Percentiles rank a stretch among this genome's conserved stretches.
Conservation (phyloP, 768 basidiomycete species). For the Tricholoma terreum region DNA sequence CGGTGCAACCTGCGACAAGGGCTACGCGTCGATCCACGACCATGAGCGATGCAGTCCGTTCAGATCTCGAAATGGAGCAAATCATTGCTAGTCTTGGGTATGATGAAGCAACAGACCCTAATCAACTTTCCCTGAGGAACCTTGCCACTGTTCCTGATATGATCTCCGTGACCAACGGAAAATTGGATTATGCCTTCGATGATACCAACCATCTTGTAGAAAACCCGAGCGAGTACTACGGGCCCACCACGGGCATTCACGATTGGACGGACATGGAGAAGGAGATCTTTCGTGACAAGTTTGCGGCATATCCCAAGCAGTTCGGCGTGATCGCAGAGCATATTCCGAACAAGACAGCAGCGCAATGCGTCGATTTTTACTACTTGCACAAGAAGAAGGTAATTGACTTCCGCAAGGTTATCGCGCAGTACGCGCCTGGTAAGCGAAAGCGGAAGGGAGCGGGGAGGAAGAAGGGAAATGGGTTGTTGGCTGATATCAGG, state of each 20-base stretch:
- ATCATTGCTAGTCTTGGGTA: constrained; percentile 92
- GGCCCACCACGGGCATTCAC: constrained; percentile 65
- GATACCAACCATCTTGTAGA: constrained; percentile 82
- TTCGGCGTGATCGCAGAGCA: constrained; percentile 88
- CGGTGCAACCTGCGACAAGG: constrained; percentile 42
- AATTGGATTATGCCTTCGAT: constrained; percentile 65
- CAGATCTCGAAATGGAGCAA: constrained; percentile 96
- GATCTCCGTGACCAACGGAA: constrained; percentile 64
- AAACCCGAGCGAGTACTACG: constrained; percentile 76
- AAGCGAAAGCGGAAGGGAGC: constrained; percentile 60
- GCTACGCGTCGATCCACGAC: constrained; percentile 71
- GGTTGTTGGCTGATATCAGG: constrained; percentile 75
- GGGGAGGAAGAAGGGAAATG: constrained; percentile 80
- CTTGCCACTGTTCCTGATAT: constrained; percentile 90
- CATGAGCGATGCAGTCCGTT: constrained; percentile 85
- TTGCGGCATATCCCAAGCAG: constrained; percentile 85
- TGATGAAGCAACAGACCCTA: constrained; percentile 92
- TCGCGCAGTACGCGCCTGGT: constrained; percentile 61
- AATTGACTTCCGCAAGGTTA: constrained; percentile 81
- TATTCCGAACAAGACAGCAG: constrained; percentile 79
- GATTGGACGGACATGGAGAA: constrained; percentile 91
- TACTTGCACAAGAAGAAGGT: constrained; percentile 90
- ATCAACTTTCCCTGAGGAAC: constrained; percentile 80
- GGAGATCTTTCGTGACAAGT: constrained; percentile 73
- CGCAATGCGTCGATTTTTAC: constrained; percentile 91